Conservation (phyloP, 2,329 filamentous ascomycete species). For the Cladosporium sp. region DNA sequence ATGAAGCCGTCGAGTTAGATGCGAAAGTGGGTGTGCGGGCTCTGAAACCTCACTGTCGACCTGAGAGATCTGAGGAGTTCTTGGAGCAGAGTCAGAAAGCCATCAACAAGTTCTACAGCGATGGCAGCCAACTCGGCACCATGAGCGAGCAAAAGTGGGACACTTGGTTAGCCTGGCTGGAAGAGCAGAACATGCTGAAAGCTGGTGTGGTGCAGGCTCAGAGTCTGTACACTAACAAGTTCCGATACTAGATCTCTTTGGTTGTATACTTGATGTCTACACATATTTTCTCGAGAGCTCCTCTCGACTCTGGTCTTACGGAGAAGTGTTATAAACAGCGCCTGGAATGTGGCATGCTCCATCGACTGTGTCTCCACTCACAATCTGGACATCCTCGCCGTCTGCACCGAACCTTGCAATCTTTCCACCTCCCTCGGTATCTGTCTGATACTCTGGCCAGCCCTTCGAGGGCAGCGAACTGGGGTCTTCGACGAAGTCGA, state of each 20-base stretch:
- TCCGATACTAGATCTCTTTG: not conserved
- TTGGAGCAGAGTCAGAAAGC: constrained; percentile 25
- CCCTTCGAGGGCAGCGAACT: constrained; percentile 24
- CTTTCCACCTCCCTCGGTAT: constrained; percentile 14
- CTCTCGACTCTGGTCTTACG: not conserved
- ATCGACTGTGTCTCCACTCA: constrained; percentile 16
- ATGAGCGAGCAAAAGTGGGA: constrained; percentile 20
- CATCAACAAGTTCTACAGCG: constrained; percentile 29
- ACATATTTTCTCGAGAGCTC: not conserved
- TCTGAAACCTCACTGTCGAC: constrained; percentile 15
- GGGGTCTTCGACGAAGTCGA: constrained; percentile 35
- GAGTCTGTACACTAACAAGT: constrained; percentile 11
- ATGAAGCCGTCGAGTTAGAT: constrained; percentile 22
- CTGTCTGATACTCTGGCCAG: constrained; percentile 31
- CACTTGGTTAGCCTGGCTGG: constrained; percentile 19
- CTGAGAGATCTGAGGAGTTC: constrained; percentile 23
- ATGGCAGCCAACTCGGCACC: constrained; percentile 17
- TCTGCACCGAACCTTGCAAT: constrained; percentile 20
- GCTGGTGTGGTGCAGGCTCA: not conserved
- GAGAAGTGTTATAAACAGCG: not conserved
- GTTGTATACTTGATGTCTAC: not conserved
- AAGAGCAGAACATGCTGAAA: constrained; percentile 5
- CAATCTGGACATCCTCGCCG: constrained; percentile 18
- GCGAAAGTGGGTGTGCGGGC: constrained; percentile 1
- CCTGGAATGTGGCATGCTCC: constrained; percentile 14